Evolutionary conservation across 2,329 filamentous ascomycete species (phyloP).

Genomic region (Amylocarpus encephaloides): DNA sequence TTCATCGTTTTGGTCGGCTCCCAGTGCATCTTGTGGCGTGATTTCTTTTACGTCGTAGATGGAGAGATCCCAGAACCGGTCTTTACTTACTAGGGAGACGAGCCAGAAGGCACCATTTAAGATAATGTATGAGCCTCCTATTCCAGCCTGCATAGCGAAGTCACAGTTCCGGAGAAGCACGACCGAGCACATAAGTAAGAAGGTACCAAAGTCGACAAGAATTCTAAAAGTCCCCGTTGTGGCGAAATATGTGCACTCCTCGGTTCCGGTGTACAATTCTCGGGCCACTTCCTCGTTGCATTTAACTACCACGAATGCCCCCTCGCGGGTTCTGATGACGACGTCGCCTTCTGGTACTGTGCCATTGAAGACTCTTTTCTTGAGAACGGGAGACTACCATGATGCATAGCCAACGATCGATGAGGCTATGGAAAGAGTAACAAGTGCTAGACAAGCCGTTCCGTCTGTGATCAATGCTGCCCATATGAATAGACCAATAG

Average conservation of each 20-base stretch:
- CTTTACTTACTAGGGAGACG: conserved; percentile 32
- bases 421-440: conserved; percentile 46
- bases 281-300: conserved; percentile 55
- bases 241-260: conserved; percentile 52
- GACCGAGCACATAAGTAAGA: conserved; percentile 54
- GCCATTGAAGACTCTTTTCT: conserved; percentile 42
- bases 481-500: conserved; percentile 40
- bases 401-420: conserved; percentile 51
- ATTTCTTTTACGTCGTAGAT: conserved; percentile 41
- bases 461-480: conserved; percentile 42
- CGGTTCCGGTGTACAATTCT: conserved; percentile 56
- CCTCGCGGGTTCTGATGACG: conserved; percentile 54
- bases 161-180: conserved; percentile 56
- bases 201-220: conserved; percentile 52
- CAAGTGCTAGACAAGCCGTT: conserved; percentile 45
- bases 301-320: conserved; percentile 51
- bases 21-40: conserved; percentile 35
- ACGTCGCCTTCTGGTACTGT: conserved; percentile 48
- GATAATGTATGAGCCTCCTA: conserved; percentile 50
- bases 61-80: conserved; percentile 51
- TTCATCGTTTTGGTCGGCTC: conserved; percentile 32
- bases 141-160: conserved; percentile 54
- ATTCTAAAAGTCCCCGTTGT: conserved; percentile 40
- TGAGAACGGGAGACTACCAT: conserved; percentile 50
- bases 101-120: conserved; percentile 55